phyloP scores from a whole-genome alignment of 768 basidiomycete species.

The Hericium alpestre region DNA sequence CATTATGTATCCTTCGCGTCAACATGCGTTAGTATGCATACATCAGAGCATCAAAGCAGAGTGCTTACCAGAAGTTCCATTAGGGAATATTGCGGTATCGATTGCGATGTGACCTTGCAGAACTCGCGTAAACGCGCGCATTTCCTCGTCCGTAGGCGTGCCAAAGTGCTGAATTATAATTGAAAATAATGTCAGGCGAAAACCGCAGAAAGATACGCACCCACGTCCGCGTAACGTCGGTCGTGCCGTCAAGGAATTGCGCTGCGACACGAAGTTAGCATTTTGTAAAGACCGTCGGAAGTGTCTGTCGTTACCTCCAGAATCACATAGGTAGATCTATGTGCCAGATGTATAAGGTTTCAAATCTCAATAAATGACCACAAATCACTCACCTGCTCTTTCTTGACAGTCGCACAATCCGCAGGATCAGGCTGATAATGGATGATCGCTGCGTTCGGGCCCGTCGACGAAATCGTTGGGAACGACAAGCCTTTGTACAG shows the following conservation, averaged over 20 bases:
- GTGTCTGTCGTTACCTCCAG: slow-evolving; percentile 46
- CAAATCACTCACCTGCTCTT: slow-evolving; percentile 45
- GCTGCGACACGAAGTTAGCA: slow-evolving; percentile 24
- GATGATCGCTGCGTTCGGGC: slow-evolving; percentile 90
- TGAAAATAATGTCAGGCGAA: background rate
- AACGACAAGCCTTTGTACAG: slow-evolving; percentile 86
- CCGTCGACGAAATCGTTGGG: slow-evolving; percentile 83
- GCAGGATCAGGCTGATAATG: slow-evolving; percentile 79
- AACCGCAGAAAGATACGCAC: slow-evolving; percentile 27
- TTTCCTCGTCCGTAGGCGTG: slow-evolving; percentile 70
- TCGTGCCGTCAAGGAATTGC: slow-evolving; percentile 89
- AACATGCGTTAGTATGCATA: background rate
- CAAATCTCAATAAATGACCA: no score
- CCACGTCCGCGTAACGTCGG: slow-evolving; percentile 88
- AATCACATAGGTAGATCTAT: slow-evolving; percentile 70
- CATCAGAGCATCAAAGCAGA: background rate
- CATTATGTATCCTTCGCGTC: slow-evolving; percentile 41
- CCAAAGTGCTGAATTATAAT: slow-evolving; percentile 64
- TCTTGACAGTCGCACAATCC: slow-evolving; percentile 63
- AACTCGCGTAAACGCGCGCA: slow-evolving; percentile 83
- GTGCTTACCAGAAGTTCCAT: slow-evolving; percentile 57
- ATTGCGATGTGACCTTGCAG: slow-evolving; percentile 87
- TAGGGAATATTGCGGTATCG: slow-evolving; percentile 76
- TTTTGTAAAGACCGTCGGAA: background rate
- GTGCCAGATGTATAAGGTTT: no score